Evolutionary conservation across 768 basidiomycete species (phyloP).

Genomic region (Fomitopsis pulvina): DNA sequence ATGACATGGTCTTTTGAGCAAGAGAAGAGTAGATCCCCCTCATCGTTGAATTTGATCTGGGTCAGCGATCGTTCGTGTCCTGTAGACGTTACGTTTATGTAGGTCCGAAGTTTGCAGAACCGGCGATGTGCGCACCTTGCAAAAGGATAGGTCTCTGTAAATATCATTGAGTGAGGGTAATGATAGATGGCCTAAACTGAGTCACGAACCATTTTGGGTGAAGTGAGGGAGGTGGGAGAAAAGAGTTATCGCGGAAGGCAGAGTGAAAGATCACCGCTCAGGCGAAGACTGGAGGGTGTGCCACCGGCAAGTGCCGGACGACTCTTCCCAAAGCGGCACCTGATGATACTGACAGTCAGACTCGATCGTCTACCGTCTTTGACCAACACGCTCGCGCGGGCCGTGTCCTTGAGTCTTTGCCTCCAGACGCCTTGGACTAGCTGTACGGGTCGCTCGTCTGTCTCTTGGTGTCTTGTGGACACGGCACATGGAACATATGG

Average conservation of each 20-base stretch:
- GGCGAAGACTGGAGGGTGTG: neutral
- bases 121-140: conserved; percentile 23
- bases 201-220: conserved; percentile 19
- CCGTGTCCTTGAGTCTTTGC: neutral
- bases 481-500: neutral
- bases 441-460: neutral
- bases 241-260: neutral
- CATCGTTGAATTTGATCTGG: conserved; percentile 94
- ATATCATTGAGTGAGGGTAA: neutral
- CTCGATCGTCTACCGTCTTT: neutral
- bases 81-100: conserved; percentile 28
- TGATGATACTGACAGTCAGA: too few relatives aligned
- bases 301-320: neutral
- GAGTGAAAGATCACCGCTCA: neutral
- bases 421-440: neutral
- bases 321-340: neutral
- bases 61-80: conserved; percentile 97
- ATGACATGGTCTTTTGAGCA: conserved; percentile 93
- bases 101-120: neutral
- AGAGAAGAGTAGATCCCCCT: conserved; percentile 94
- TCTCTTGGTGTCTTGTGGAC: neutral
- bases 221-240: neutral
- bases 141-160: conserved; percentile 29
- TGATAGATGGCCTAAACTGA: too few relatives aligned
- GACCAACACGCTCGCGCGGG: neutral